Percentiles rank a stretch among this genome's conserved stretches.
phyloP scores from a whole-genome alignment of 73 alveolate species.

The Vitrella brassicaformis region DNA sequence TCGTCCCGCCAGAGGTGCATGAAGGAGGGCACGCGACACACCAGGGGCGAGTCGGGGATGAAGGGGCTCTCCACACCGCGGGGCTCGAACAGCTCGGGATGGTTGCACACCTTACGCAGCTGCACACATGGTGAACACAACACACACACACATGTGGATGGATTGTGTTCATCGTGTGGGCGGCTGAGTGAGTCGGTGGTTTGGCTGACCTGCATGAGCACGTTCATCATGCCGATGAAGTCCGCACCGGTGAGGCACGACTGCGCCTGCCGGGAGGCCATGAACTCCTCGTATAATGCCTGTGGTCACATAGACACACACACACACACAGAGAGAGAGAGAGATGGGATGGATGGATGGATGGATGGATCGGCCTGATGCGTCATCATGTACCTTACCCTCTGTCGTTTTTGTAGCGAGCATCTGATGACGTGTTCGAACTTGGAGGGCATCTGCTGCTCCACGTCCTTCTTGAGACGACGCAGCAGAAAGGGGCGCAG shows the following conservation, averaged over 20 bases:
- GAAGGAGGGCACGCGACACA: background rate
- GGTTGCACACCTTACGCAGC: conserved; percentile 95
- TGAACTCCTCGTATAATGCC: conserved; percentile 24
- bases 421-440: background rate
- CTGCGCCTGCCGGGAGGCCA: conserved; percentile 16
- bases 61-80: conserved; percentile 63
- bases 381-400: too few relatives aligned
- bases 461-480: conserved; percentile 79
- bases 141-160: conserved; percentile 26
- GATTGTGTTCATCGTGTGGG: background rate
- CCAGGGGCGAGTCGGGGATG: background rate
- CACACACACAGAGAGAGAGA: too few relatives aligned
- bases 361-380: too few relatives aligned
- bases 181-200: background rate
- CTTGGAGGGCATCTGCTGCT: conserved; percentile 75
- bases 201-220: conserved; percentile 17
- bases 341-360: too few relatives aligned
- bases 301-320: conserved; percentile 22
- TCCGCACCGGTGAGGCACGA: conserved; percentile 41
- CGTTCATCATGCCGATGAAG: conserved; percentile 61
- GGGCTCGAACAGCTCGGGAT: conserved; percentile 96
- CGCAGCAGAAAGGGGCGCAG: conserved; percentile 85
- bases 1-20: background rate
- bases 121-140: conserved; percentile 76
- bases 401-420: background rate